Evolutionary conservation across 257 asterid genomes (phyloP), one percentile per base, ranked within the genome.

Genomic region (Echium plantagineum): DNA sequence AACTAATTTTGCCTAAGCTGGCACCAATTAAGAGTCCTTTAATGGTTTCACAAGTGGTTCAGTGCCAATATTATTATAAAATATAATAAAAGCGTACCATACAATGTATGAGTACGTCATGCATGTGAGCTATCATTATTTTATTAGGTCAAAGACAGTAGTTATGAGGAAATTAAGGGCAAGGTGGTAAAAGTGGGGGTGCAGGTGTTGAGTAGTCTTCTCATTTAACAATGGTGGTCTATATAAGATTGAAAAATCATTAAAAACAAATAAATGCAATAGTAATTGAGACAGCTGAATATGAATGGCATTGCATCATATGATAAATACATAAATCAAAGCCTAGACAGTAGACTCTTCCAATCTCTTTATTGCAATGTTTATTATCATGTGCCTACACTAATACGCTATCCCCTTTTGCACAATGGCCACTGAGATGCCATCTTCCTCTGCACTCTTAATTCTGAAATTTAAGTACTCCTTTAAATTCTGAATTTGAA

Each of bases 211-310:
- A 60, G 69, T 48, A 28, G 66, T 26, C 61, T 52, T 65, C 58
- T 66, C 10, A 62, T 56, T 55, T 19, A 47, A 46, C 26, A 48
- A 56, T 32, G 62, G 63, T 4, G 31, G 62, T 64, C 70, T 55
- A 32, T 55, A 70, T 83, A 80, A 73, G 82, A 81, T 81, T 85
- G 90, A 75, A 76, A 83, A 56, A 65, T 75, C 87, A 79, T 83
- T 83, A 81, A 85, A 83, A 75, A 58, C 78, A 80, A 79, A 83
- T 88, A 85, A 88, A 88, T 88, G 90, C 90, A 70, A 78, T 60
- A 83, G 94, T 81, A 81, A 85, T 83, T 81, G 95, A 74, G 85
- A 74, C 94, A 22, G 96, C 83, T 89, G 96, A 78, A 84, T 85
- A 85, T 77, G 72, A 83, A 77, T 69, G 64, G 73, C 72, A 83